Evolutionary conservation across 192 early-diverging fungal species (phyloP).

Genomic region (Gonapodya prolifera): DNA sequence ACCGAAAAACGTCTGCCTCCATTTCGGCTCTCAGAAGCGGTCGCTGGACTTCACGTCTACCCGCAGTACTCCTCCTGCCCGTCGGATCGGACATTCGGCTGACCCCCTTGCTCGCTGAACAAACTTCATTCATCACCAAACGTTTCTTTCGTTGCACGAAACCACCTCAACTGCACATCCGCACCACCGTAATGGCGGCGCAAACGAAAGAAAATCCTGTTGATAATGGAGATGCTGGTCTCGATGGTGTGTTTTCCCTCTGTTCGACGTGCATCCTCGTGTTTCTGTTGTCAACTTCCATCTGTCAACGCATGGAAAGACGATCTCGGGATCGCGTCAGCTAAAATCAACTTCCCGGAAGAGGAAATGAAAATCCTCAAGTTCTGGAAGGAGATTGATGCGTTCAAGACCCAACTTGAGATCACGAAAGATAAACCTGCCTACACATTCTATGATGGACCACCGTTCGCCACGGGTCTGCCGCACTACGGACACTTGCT

Average conservation of each 20-base stretch:
- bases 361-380: slow-evolving; percentile 88
- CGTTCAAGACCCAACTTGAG: slow-evolving; percentile 81
- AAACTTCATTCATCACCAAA: not conserved
- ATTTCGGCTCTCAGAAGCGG: not conserved
- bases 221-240: not conserved
- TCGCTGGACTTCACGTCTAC: not conserved
- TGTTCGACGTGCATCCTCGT: too few relatives aligned
- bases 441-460: slow-evolving; percentile 95
- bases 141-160: not conserved
- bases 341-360: slow-evolving; percentile 70
- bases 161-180: not conserved
- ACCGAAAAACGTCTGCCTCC: not conserved
- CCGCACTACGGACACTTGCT: slow-evolving; percentile 98
- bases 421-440: slow-evolving; percentile 75
- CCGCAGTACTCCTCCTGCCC: not conserved
- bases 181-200: not conserved
- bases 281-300: too few relatives aligned
- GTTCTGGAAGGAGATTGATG: slow-evolving; percentile 97
- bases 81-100: not conserved
- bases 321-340: slow-evolving; percentile 10
- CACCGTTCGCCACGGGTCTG: slow-evolving; percentile 95
- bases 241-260: not conserved
- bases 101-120: not conserved
- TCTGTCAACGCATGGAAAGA: not conserved
- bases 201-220: not conserved